A percentile compares a stretch with the other conserved stretches of the same genome.
Conservation (phyloP, 768 basidiomycete genomes). For the Rhodotorula toruloides region DNA sequence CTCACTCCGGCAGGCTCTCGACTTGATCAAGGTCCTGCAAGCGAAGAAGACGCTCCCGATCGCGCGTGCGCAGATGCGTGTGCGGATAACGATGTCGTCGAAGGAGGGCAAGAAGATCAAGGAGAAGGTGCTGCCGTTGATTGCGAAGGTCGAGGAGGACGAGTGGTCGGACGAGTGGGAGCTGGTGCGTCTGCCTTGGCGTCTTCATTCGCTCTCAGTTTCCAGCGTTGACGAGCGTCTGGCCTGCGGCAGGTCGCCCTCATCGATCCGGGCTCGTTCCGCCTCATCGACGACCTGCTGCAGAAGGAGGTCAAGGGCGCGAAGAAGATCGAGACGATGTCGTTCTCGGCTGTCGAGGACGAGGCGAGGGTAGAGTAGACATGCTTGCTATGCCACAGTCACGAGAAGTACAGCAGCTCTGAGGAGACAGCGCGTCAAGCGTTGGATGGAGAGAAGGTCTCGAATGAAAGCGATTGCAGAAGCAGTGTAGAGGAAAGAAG, state of each 20-base stretch:
- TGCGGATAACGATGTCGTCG: slow-evolving; percentile 69
- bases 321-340: slow-evolving; percentile 37
- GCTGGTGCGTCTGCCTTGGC: slow-evolving; percentile 56
- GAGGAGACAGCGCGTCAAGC: too few relatives aligned
- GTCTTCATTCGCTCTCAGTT: neutral
- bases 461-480: too few relatives aligned
- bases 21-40: slow-evolving; percentile 78
- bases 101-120: slow-evolving; percentile 65
- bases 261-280: slow-evolving; percentile 89
- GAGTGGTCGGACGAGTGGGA: slow-evolving; percentile 73
- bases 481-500: too few relatives aligned
- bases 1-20: slow-evolving; percentile 66
- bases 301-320: slow-evolving; percentile 84
- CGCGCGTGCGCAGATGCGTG: slow-evolving; percentile 85
- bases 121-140: slow-evolving; percentile 64
- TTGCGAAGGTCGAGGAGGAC: slow-evolving; percentile 78
- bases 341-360: slow-evolving; percentile 25
- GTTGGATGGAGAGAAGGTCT: too few relatives aligned
- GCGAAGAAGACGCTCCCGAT: slow-evolving; percentile 80
- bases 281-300: slow-evolving; percentile 77
- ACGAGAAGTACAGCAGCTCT: too few relatives aligned
- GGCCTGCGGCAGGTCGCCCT: slow-evolving; percentile 63
- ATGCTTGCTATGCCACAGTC: too few relatives aligned
- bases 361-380: slow-evolving; percentile 35
- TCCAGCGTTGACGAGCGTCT: neutral